Base-by-base conservation (phyloP, 768 basidiomycete genomes). In the Mycena maculata region DNA sequence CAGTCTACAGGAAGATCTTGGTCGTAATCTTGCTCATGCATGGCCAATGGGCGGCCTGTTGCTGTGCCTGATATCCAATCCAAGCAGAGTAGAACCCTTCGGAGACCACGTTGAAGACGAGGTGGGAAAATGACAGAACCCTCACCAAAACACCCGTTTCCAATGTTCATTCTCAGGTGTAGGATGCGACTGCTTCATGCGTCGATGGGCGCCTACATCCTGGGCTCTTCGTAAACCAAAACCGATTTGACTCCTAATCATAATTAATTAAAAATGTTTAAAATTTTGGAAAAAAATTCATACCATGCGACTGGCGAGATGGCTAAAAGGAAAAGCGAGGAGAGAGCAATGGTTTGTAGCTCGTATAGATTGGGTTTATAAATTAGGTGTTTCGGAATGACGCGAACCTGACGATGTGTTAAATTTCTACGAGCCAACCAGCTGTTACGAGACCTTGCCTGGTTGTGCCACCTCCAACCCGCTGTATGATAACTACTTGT, bases 11-110 rank as follows among this genome's bases (percentile, higher is more conserved):
- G 87, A 8, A 89, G 76, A 58, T 93, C 92, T 13, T 90, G 80
- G 70, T 95, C 92, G 71, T 75, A 90, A 86, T 92, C 92, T 74
- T 91, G 90, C 65, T 93, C 92, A 62, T 91, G 89, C 10, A 94
- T 80, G 3, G 87, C 87, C 71, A 90, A 85, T 1, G 91, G 90
- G 18, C 93, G 82, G 1, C 93, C 93, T 28, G 90, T 82, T 12
- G 81, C 80, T 0, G 85, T 79, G 54, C 87, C 86, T n/a, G 82
- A 72, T 20, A 80, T 60, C 58, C 87, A 76, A 72, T 90, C 88
- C 39, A 87, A 73, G 30, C 74, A 79, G 20, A 87, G 75, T 8
- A 88, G 78, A 1, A 85, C 81, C 87, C 88, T 89, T 56, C 8
- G 41, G 18, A n/a, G 11, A 30, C n/a, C 42, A 39, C 31, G 42